A percentile compares a stretch with the other conserved stretches of the same genome.
These are phyloP conservation scores for Mesembryanthemum crystallinum DNA, from an alignment of 148 eudicot species.

Conservation along the genomic window DNA sequence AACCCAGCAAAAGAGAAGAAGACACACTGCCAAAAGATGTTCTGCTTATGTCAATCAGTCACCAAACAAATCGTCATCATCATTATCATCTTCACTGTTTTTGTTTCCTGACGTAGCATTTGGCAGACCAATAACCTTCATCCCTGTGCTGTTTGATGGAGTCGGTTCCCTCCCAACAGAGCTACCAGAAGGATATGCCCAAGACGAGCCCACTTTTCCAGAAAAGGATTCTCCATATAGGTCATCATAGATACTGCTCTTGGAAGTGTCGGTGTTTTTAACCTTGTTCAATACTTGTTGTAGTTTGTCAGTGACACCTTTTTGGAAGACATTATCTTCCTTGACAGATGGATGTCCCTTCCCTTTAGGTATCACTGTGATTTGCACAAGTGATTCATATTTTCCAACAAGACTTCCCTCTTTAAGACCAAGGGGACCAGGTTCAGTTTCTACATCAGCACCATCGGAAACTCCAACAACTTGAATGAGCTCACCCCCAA, in stretches of 20 bases:
- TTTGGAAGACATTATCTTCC: constrained; percentile 48
- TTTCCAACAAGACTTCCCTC: constrained; percentile 99
- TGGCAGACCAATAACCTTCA: constrained; percentile 22
- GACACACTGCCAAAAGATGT: neutral
- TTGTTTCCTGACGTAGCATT: constrained; percentile 29
- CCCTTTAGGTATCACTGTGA: constrained; percentile 79
- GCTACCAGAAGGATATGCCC: constrained; percentile 63
- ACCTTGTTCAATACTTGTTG: constrained; percentile 79
- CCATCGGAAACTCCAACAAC: constrained; percentile 95
- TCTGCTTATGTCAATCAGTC: constrained; percentile 36
- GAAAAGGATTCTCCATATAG: constrained; percentile 77
- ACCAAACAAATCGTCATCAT: constrained; percentile 84
- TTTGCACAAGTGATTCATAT: constrained; percentile 86
- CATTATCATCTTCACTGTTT: constrained; percentile 30
- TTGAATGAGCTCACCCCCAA: constrained; percentile 88
- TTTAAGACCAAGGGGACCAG: constrained; percentile 89
- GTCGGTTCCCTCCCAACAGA: constrained; percentile 35
- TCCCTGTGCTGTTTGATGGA: constrained; percentile 33
- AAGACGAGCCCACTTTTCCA: constrained; percentile 70
- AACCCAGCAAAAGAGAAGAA: neutral
- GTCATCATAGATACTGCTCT: constrained; percentile 77
- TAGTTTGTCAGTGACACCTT: constrained; percentile 83
- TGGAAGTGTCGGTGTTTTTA: constrained; percentile 50
- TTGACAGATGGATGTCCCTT: constrained; percentile 47
- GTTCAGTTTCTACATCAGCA: constrained; percentile 92